A percentile compares a stretch with the other conserved stretches of the same genome.
Conservation (phyloP, 306 rosid genomes). For the Cucurbita moschata region DNA sequence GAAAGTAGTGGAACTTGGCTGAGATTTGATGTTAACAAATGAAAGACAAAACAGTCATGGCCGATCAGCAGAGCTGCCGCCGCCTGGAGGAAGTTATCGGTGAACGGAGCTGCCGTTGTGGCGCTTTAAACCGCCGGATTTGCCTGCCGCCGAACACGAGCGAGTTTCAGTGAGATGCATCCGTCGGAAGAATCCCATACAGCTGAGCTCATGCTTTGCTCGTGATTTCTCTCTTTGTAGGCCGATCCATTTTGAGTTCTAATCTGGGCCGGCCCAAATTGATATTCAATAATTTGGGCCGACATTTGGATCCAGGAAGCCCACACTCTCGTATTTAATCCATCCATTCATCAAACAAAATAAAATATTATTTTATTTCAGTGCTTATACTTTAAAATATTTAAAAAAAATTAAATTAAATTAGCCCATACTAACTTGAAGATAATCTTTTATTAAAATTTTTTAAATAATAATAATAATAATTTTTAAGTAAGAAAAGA, state of each 20-base stretch:
- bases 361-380: too few species aligned
- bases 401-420: too few species aligned
- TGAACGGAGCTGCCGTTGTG: neutral
- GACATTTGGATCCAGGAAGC: neutral
- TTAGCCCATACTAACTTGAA: too few species aligned
- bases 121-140: neutral
- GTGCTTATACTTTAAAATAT: too few species aligned
- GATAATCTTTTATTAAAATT: too few species aligned
- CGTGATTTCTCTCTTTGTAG: constrained; percentile 3
- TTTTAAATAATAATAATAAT: too few species aligned
- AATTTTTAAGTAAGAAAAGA: too few species aligned
- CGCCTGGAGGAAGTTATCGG: neutral
- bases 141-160: neutral
- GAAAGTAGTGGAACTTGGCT: neutral
- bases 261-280: neutral
- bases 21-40: neutral
- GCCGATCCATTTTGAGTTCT: neutral
- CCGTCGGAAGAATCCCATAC: constrained; percentile 1
- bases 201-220: constrained; percentile 6
- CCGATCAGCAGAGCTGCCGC: neutral
- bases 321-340: neutral
- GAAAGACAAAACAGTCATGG: neutral
- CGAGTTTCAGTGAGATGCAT: neutral
- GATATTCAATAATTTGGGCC: neutral
- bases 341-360: neutral